Evolutionary conservation across 306 rosid genomes (phyloP), one percentile per base, ranked within the genome.

Genomic region (Trifolium repens): DNA sequence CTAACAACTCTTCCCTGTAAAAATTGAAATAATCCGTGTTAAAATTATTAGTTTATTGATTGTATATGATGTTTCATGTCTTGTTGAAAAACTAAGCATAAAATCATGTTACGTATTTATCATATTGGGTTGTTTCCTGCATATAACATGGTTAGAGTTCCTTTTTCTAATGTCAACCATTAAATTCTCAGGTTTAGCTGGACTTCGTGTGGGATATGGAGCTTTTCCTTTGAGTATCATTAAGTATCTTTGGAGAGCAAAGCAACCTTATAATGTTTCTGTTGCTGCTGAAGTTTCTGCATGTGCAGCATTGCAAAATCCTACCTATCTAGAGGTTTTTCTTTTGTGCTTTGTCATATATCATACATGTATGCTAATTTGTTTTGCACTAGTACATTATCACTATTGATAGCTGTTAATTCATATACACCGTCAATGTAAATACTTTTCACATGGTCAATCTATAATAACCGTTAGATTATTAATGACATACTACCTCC

Each of bases 141-240:
- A 8, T 39, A 47, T 39, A 30, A 26, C 5, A 52, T 68, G 73
- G 74, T 69, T 78, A 54, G 43, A 17, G 14, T 69, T 61, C 43
- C 34, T 34, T 58, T 5, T 71, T 37, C 61, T 52, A 52, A 40
- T 83, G 35, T 40, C 40, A 67, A 26, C 72, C 61, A 26, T 1
- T 22, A 4, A 22, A 9, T 26, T 43, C 79, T 85, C 93, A 92
- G 99, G 99, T 83, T 92, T 92, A 76, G 99, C 99, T 26, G 99
- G 99, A 79, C 93, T 92, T 73, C 96, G 99, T 30, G 99, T 94
- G 62, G 99, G 99, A 76, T 94, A 94, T 75, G 99, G 99, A 85
- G 97, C 99, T 54, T 92, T 94, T 87, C 96, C 99, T 16, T 76
- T 81, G 83, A 88, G 92, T 78, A 83, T 94, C 30, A 92, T 94